Conservation (phyloP, 306 rosid species). For the Gleditsia sinensis region DNA sequence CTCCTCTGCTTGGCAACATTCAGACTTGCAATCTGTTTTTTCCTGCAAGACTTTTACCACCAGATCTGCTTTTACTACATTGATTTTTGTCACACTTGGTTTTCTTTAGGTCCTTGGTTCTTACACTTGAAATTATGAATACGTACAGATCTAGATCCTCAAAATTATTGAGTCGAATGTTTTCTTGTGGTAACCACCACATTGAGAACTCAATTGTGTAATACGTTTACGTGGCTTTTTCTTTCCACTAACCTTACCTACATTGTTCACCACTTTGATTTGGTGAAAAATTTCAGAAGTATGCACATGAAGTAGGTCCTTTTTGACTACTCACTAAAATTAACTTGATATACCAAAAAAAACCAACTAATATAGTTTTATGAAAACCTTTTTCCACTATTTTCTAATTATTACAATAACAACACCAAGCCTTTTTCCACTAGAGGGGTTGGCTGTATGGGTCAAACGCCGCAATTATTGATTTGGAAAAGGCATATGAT, state of each 20-base stretch:
- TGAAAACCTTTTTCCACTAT: no score
- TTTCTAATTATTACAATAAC: no score
- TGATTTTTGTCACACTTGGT: neutral
- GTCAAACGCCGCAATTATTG: no score
- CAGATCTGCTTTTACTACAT: neutral
- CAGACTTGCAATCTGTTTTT: neutral
- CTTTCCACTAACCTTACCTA: neutral
- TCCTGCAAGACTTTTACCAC: neutral
- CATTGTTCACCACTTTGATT: neutral
- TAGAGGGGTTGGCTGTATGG: no score
- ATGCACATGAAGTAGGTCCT: neutral
- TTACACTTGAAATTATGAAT: neutral
- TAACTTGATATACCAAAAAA: no score
- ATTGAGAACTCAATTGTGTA: neutral
- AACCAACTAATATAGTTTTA: no score
- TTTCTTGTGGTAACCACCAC: neutral
- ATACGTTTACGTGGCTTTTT: neutral
- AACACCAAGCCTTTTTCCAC: no score
- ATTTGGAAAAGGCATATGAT: no score
- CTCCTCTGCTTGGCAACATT: neutral
- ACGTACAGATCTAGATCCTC: neutral
- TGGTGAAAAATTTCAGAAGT: neutral
- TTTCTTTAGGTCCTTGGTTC: neutral
- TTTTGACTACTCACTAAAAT: no score
- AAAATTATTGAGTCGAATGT: neutral